Evolutionary conservation across 345 rosid genomes (phyloP), one percentile per base, ranked within the genome.

Genomic region (Geranium rotundifolium): DNA sequence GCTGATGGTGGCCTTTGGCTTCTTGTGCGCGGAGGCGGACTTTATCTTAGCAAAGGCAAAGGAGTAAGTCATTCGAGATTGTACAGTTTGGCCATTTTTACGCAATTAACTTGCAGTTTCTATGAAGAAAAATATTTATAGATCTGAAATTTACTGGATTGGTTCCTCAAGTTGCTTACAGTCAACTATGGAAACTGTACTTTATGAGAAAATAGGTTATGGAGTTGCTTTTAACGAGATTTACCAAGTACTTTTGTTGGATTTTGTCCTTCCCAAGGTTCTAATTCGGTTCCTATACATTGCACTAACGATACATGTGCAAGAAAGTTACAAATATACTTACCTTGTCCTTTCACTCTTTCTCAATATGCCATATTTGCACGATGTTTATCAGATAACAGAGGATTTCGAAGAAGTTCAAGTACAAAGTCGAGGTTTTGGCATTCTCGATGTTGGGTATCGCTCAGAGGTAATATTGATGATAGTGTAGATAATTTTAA

Each of bases 1-100:
- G 89, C 91, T 58, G 96, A 92, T 81, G 98, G 96, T 65, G 96
- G 96, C 56, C 95, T 92, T 73, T 92, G 98, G 98, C 95, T 92
- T 76, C 96, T 92, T 71, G 93, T 84, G 64, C 95, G 96, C 52
- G 98, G 98, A 56, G 98, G 96, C 29, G 96, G 98, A 58, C 98
- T 92, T 73, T 92, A 80, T 78, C 93, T 89, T 60, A 92, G 98
- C 82, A 87, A 86, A 81, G 98, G 96, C 74, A 85, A 85, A 17
- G 96, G 95, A 73, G 96, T 92, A 72, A 80, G 83, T 77, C 54
- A 63, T 65, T 12, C 60, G 34, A 18, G 19, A 18, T 46, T 46
- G 52, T 46, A 46, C 14, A 46, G 15, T 46, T 46, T 46, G 52
- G 52, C 52, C 52, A 14, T 46, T 46, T 46, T 46, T 12, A 46